phyloP scores from a whole-genome alignment of 306 rosid genomes.

The Trichosanthes truncata region DNA sequence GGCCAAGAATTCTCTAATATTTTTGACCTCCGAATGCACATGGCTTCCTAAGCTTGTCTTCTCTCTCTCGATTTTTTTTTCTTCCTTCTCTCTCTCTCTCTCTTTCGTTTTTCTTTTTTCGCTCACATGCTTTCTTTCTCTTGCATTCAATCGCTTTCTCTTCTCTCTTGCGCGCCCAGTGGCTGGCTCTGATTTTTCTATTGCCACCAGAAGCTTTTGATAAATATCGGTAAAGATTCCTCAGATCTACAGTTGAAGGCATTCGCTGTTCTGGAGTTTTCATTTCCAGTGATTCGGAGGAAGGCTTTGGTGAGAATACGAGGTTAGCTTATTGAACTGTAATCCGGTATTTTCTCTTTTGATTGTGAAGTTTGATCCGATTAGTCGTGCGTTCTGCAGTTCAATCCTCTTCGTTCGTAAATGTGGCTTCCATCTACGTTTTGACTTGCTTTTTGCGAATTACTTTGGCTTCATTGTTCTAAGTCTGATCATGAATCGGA shows the following conservation, averaged over 20 bases:
- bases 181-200: conserved; percentile 25
- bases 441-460: not conserved
- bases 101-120: conserved; percentile 29
- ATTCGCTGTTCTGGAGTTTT: conserved; percentile 28
- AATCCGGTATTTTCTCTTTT: conserved; percentile 15
- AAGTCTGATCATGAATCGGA: not conserved
- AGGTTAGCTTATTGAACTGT: conserved; percentile 28
- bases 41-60: conserved; percentile 82
- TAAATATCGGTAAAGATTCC: conserved; percentile 51
- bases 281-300: conserved; percentile 23
- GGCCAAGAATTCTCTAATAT: conserved; percentile 46
- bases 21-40: conserved; percentile 86
- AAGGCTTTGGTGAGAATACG: conserved; percentile 11
- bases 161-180: conserved; percentile 11
- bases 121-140: conserved; percentile 24
- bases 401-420: not conserved
- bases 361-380: conserved; percentile 8
- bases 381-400: not conserved
- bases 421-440: not conserved
- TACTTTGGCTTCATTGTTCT: not conserved
- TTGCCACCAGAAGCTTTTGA: conserved; percentile 50
- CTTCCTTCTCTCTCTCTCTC: not conserved
- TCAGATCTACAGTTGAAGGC: conserved; percentile 58
- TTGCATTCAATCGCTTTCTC: conserved; percentile 1
- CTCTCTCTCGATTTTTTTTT: conserved; percentile 22